Evolutionary conservation across 2,329 filamentous ascomycete species (phyloP).

Genomic region (Colletotrichum sp.): DNA sequence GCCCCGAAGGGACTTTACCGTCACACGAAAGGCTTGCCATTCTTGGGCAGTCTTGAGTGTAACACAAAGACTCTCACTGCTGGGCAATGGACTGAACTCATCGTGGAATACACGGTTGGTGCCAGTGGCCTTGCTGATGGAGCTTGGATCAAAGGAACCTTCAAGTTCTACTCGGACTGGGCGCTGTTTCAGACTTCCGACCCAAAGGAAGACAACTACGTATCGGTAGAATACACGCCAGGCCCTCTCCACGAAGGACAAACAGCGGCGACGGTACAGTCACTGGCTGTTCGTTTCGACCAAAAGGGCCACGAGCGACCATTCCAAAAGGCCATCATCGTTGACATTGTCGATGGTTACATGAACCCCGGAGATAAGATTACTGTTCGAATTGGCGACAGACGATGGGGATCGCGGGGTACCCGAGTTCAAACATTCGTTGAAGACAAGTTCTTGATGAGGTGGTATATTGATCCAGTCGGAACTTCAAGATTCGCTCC

Average conservation of each 20-base stretch:
- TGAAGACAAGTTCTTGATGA: conserved; percentile 36
- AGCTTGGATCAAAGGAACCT: conserved; percentile 42
- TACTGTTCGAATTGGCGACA: conserved; percentile 35
- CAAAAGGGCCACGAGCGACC: conserved; percentile 42
- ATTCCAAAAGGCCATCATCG: conserved; percentile 42
- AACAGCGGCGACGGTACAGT: conserved; percentile 37
- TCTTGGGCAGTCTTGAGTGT: conserved; percentile 30
- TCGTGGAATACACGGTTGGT: conserved; percentile 32
- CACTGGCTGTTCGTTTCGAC: conserved; percentile 36
- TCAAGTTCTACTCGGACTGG: conserved; percentile 44
- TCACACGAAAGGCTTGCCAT: conserved; percentile 32
- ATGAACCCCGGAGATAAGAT: conserved; percentile 40
- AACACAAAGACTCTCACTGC: conserved; percentile 27
- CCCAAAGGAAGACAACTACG: conserved; percentile 32
- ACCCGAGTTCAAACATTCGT: conserved; percentile 40
- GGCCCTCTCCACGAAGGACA: conserved; percentile 30
- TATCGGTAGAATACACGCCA: conserved; percentile 35
- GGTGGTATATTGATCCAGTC: conserved; percentile 41
- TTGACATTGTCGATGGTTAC: conserved; percentile 40
- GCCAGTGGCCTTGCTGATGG: conserved; percentile 36
- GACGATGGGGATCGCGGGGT: conserved; percentile 33
- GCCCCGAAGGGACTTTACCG: conserved; percentile 31
- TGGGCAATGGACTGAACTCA: conserved; percentile 34
- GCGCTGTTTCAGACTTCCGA: conserved; percentile 38
- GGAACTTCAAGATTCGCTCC: conserved; percentile 38